Evolutionary conservation across 2,329 filamentous ascomycete species (phyloP).

Genomic region (Pseudocercospora fuligena): DNA sequence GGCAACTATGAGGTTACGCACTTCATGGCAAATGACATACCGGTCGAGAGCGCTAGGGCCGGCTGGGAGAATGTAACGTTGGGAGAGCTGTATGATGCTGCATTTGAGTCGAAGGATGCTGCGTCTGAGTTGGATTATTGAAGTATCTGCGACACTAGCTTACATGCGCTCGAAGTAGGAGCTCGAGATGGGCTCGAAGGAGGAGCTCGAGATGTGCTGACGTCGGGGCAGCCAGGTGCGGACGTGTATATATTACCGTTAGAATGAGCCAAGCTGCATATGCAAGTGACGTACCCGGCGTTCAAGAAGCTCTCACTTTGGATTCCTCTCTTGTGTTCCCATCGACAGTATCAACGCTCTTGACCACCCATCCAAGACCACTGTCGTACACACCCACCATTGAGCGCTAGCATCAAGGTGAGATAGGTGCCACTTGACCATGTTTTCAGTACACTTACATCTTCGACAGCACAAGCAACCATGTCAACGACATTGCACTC

Average conservation of each 20-base stretch:
- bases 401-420: no score
- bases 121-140: no score
- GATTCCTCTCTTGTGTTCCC: not conserved
- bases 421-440: no score
- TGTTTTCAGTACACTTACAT: no score
- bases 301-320: not conserved
- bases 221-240: no score
- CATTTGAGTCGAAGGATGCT: no score
- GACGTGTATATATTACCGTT: not conserved
- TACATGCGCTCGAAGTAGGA: no score
- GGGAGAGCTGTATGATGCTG: not conserved
- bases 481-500: not conserved
- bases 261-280: not conserved
- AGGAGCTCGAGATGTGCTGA: no score
- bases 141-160: no score
- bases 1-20: not conserved
- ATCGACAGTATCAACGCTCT: not conserved
- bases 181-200: no score
- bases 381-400: no score
- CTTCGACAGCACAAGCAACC: not conserved
- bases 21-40: not conserved
- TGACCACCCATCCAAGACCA: no score
- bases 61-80: not conserved
- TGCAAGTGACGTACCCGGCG: not conserved
- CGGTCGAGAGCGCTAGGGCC: not conserved